Percentiles rank a stretch among this genome's conserved stretches.
Conservation (phyloP, 345 rosid species). For the Eucalyptus virginea region DNA sequence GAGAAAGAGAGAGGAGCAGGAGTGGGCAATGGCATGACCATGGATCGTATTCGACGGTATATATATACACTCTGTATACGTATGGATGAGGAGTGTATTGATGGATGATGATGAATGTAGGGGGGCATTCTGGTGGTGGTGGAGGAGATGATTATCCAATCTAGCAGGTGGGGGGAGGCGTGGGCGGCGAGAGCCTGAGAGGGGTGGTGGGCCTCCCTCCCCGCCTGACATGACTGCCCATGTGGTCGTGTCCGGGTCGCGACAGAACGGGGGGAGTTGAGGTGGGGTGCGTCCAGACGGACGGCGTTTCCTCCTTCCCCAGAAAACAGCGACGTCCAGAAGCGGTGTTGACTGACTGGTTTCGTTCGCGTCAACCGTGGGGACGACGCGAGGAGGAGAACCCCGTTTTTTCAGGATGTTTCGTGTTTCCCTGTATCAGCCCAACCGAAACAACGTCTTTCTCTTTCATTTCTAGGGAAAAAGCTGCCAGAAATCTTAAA, state of each 20-base stretch:
- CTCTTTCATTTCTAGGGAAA: no score
- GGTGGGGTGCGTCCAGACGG: not conserved
- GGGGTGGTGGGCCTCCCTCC: constrained; percentile 5
- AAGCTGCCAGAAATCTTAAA: no score
- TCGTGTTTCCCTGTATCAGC: not conserved
- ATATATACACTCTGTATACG: not conserved
- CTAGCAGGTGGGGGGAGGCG: not conserved
- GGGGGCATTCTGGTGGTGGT: not conserved
- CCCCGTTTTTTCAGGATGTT: not conserved
- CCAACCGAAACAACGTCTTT: not conserved
- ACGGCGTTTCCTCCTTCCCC: not conserved
- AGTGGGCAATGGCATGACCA: not conserved
- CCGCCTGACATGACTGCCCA: constrained; percentile 30
- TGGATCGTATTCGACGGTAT: not conserved
- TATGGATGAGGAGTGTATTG: accelerated
- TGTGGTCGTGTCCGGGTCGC: constrained; percentile 26
- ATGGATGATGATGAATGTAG: not conserved
- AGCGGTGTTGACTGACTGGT: not conserved
- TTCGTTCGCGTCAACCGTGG: not conserved
- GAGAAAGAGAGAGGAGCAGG: not conserved
- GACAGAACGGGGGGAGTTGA: not conserved
- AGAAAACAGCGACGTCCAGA: not conserved
- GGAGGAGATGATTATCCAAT: not conserved
- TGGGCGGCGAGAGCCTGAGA: not conserved
- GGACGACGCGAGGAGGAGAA: not conserved